Percentiles rank a stretch among this genome's conserved stretches.
These are phyloP conservation scores for Aethionema arabicum DNA, from an alignment of 345 rosid genomes.

Conservation along the genomic window DNA sequence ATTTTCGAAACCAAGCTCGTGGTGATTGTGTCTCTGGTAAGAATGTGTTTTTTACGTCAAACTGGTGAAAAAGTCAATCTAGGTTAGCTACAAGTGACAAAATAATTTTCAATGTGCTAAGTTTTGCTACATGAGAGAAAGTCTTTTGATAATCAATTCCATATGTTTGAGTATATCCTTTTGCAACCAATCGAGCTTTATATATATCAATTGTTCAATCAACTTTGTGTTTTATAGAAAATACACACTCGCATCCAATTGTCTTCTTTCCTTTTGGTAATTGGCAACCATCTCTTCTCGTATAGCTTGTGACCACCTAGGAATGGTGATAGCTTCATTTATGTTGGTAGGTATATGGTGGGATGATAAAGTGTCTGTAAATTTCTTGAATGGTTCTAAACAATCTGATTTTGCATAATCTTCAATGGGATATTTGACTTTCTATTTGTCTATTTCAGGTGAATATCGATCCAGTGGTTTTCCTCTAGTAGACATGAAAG, in stretches of 20 bases:
- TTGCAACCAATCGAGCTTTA: not conserved
- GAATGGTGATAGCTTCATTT: not conserved
- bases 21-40: not conserved
- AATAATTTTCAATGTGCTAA: not conserved
- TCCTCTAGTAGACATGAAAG: not conserved
- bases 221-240: too few relatives aligned
- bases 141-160: not conserved
- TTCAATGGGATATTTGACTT: not conserved
- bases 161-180: not conserved
- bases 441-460: not conserved
- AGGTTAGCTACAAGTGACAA: not conserved
- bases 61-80: not conserved
- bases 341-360: not conserved
- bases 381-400: too few relatives aligned
- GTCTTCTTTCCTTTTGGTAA: not conserved
- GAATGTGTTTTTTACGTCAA: not conserved
- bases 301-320: not conserved
- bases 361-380: too few relatives aligned
- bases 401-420: not conserved
- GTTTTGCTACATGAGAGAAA: too few relatives aligned
- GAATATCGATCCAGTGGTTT: not conserved
- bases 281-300: not conserved
- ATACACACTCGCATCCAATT: not conserved
- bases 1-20: not conserved
- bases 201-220: too few relatives aligned